Evolutionary conservation across 2,329 filamentous ascomycete genomes (phyloP), one percentile per base, ranked within the genome.

Genomic region (Fusarium nisikadoi): DNA sequence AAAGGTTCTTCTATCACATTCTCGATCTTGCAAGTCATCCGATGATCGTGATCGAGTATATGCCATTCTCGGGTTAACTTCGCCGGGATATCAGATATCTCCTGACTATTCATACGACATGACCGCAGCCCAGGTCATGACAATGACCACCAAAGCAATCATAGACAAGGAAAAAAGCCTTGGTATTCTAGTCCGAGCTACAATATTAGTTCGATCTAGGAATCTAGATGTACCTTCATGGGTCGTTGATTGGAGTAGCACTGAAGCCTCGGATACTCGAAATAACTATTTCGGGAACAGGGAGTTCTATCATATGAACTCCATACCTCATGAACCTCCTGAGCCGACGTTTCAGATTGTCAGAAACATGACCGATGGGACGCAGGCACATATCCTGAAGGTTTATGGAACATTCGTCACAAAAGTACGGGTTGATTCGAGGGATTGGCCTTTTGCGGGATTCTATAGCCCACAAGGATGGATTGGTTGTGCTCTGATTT

Each of bases 171-270:
- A 50, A 5, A 3, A 25, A 0, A 35, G 17, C 2, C n/a, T 50
- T 0, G 0, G 2, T 4, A 3, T 50, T 2, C 8, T 50, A 0
- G 8, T 10, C 0, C 3, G 2, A 2, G 31, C 47, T 8, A 11
- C 31, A 0, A 35, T 0, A 8, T 19, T 50, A 0, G 12, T 35
- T 6, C 5, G 6, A 5, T 2, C 0, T 16, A 25, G 6, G 4
- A 50, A 35, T 16, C 47, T 25, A 0, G n/a, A 50, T 4, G 16
- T 50, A 0, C 31, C 47, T 14, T 50, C 47, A 1, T 50, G 47
- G 47, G 47, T 35, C 1, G 47, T 10, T n/a, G 47, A 50, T 1
- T 50, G 47, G 47, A 4, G 0, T 1, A 14, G n/a, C 2, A 33
- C 4, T 0, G 11, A 50, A 35, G 17, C 31, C 11, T 17, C 5